Evolutionary conservation across 2,329 filamentous ascomycete genomes (phyloP).

Genomic region (Ascomycota sp.): DNA sequence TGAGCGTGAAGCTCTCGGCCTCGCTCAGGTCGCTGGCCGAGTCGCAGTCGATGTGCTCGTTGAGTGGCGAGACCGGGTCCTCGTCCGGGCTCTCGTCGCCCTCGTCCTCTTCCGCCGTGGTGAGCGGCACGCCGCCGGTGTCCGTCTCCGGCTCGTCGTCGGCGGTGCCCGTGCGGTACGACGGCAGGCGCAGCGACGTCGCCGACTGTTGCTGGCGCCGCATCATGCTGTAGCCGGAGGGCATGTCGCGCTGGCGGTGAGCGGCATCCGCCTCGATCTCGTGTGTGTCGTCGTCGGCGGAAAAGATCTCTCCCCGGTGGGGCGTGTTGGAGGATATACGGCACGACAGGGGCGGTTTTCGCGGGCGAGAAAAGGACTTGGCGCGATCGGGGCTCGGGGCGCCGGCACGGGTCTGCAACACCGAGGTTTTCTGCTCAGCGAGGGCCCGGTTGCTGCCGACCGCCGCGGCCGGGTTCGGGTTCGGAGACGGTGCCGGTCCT

Average conservation of each 20-base stretch:
- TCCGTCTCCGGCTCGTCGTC: slow-evolving; percentile 8
- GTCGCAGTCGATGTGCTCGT: slow-evolving; percentile 34
- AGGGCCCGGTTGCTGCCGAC: no score
- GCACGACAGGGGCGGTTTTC: slow-evolving; percentile 54
- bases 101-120: slow-evolving; percentile 4
- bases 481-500: no score
- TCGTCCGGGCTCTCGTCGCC: slow-evolving; percentile 8
- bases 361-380: slow-evolving; percentile 28
- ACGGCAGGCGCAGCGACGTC: slow-evolving; percentile 21
- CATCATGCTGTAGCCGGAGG: slow-evolving; percentile 11
- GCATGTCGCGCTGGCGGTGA: slow-evolving; percentile 18
- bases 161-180: slow-evolving; percentile 7
- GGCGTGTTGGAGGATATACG: slow-evolving; percentile 61
- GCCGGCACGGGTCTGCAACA: slow-evolving; percentile 14
- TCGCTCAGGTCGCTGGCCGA: slow-evolving; percentile 65
- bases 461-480: no score
- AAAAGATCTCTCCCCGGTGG: slow-evolving; percentile 70
- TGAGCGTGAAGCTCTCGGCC: slow-evolving; percentile 91
- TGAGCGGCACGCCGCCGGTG: slow-evolving; percentile 3
- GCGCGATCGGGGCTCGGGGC: slow-evolving; percentile 25
- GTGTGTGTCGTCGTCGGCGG: slow-evolving; percentile 67
- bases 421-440: slow-evolving; percentile 12
- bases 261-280: slow-evolving; percentile 56
- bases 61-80: slow-evolving; percentile 19
- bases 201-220: slow-evolving; percentile 14